phyloP scores from a whole-genome alignment of 1,139 yeast species.

The Geotrichum citri-aurantii region DNA sequence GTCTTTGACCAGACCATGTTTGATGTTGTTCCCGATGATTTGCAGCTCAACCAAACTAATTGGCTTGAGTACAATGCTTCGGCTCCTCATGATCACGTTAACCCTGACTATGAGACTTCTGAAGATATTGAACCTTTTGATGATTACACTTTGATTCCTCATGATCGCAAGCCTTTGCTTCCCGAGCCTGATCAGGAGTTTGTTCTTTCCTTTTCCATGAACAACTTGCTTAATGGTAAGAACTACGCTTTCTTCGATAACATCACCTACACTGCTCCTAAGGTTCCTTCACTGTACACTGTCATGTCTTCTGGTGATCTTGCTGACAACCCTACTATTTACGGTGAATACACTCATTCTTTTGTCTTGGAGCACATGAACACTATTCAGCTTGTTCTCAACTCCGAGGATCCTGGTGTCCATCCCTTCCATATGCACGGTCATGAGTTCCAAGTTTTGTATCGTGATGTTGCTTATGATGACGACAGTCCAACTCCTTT shows the following conservation, averaged over 20 bases:
- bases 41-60: conserved; percentile 64
- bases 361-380: conserved; percentile 62
- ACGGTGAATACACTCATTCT: conserved; percentile 77
- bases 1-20: conserved; percentile 73
- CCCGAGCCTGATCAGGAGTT: conserved; percentile 65
- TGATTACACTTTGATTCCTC: conserved; percentile 61
- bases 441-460: conserved; percentile 64
- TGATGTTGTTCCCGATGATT: conserved; percentile 60
- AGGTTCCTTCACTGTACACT: conserved; percentile 74
- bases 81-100: conserved; percentile 45
- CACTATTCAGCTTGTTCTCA: conserved; percentile 58
- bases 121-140: conserved; percentile 39
- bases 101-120: conserved; percentile 30
- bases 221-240: conserved; percentile 71
- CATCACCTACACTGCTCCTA: conserved; percentile 68
- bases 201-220: conserved; percentile 66
- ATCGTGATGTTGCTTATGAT: conserved; percentile 46
- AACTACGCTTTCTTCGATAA: conserved; percentile 90
- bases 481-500: conserved; percentile 48
- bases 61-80: conserved; percentile 54
- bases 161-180: conserved; percentile 44
- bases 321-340: conserved; percentile 52
- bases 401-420: conserved; percentile 67
- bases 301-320: conserved; percentile 57
- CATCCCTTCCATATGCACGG: conserved; percentile 93